Evolutionary conservation across 2,329 filamentous ascomycete genomes (phyloP).

Genomic region (Fusarium sp.): DNA sequence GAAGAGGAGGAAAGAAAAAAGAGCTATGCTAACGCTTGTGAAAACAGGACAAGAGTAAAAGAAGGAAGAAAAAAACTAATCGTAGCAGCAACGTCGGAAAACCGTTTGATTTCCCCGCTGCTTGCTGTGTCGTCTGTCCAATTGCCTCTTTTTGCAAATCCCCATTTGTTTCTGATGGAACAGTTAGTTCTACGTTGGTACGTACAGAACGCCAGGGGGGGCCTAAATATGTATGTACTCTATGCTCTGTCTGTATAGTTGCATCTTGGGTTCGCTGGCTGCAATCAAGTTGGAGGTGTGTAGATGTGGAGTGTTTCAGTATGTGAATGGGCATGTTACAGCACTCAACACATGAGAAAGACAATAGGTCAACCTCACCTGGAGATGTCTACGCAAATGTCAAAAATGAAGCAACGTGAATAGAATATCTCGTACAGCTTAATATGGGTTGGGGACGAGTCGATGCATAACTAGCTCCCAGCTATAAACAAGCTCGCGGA

Average conservation of each 20-base stretch:
- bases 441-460: conserved; percentile 24
- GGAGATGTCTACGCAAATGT: background rate
- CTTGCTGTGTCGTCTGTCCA: conserved; percentile 17
- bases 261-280: background rate
- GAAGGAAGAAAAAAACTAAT: too few relatives aligned
- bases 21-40: background rate
- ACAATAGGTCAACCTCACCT: too few relatives aligned
- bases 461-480: background rate
- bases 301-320: background rate
- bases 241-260: too few relatives aligned
- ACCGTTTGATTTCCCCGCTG: conserved; percentile 27
- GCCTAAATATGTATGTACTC: too few relatives aligned
- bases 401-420: too few relatives aligned
- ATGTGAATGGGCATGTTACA: too few relatives aligned
- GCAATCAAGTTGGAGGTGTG: background rate
- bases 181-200: too few relatives aligned
- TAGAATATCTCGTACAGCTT: background rate
- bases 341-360: too few relatives aligned
- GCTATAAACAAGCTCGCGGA: background rate
- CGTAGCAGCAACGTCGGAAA: conserved; percentile 30
- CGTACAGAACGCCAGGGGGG: conserved; percentile 13
- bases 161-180: conserved; percentile 1
- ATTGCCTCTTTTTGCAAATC: conserved; percentile 34
- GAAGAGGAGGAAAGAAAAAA: too few relatives aligned
- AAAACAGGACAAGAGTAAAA: background rate